Evolutionary conservation across 108 stramenopile species (phyloP).

Genomic region (Schizochytrium sp.): DNA sequence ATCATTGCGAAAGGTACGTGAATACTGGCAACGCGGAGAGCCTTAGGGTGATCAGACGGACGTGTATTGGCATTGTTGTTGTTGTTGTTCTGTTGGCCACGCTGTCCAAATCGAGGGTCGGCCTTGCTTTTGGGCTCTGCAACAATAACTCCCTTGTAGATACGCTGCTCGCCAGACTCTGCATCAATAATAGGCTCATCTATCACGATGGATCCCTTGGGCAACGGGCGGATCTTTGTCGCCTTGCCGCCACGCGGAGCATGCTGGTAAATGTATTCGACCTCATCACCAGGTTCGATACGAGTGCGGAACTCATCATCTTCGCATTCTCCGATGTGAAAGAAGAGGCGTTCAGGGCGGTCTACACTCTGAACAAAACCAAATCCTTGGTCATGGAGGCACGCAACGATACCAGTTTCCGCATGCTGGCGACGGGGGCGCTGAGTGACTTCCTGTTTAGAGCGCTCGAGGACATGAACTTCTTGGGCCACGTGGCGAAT

Average conservation of each 20-base stretch:
- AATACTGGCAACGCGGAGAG: not conserved
- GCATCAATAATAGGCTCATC: conserved; percentile 19
- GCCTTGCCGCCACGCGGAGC: not conserved
- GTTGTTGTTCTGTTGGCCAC: not conserved
- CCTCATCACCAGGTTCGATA: conserved; percentile 38
- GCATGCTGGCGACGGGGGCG: not conserved
- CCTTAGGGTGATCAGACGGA: not conserved
- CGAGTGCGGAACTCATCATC: not conserved
- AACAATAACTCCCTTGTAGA: conserved; percentile 16
- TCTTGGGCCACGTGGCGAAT: conserved; percentile 43
- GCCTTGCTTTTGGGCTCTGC: conserved; percentile 42
- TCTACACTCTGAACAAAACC: conserved; percentile 52
- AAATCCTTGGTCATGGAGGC: conserved; percentile 9
- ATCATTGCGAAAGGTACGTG: conserved; percentile 13
- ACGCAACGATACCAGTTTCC: conserved; percentile 22
- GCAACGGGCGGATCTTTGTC: conserved; percentile 17
- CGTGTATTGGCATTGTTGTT: not conserved
- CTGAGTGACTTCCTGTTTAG: not conserved
- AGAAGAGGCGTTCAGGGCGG: conserved; percentile 30
- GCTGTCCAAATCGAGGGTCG: conserved; percentile 26
- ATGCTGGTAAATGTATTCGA: conserved; percentile 9
- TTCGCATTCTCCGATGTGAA: conserved; percentile 46
- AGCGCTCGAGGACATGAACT: not conserved
- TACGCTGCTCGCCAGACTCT: not conserved
- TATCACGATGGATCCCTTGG: not conserved